A percentile compares a stretch with the other conserved stretches of the same genome.
Evolutionary conservation across 2,329 filamentous ascomycete genomes (phyloP).

Genomic region (Penicillium aurantiogriseum): DNA sequence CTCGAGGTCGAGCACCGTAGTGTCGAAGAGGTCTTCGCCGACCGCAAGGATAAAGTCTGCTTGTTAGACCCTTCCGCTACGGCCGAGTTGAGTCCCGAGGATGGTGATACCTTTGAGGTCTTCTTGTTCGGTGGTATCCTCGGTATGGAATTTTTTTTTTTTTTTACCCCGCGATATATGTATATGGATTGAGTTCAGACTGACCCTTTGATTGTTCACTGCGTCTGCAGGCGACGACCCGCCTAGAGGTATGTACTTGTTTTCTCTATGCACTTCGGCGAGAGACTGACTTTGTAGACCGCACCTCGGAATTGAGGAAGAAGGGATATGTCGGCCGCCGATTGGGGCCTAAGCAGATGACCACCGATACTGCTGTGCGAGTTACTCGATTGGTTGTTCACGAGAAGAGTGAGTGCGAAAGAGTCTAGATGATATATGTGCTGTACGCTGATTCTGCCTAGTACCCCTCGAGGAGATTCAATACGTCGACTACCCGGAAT

Average conservation of each 20-base stretch:
- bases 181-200: neutral
- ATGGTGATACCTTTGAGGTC: constrained; percentile 78
- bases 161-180: constrained; percentile 1
- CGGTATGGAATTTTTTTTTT: constrained; percentile 54
- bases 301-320: constrained; percentile 90
- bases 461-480: constrained; percentile 74
- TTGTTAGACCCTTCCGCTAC: constrained; percentile 82
- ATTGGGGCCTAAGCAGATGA: constrained; percentile 94
- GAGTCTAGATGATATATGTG: neutral
- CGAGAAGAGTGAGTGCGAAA: constrained; percentile 61
- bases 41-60: constrained; percentile 74
- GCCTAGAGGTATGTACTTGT: constrained; percentile 67
- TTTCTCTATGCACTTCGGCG: neutral
- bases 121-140: constrained; percentile 97
- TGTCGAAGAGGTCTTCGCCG: constrained; percentile 77
- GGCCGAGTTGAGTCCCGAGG: constrained; percentile 77
- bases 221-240: constrained; percentile 75
- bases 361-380: constrained; percentile 92
- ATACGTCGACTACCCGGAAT: constrained; percentile 84
- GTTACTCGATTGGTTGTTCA: constrained; percentile 89
- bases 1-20: constrained; percentile 72
- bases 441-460: constrained; percentile 36
- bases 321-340: constrained; percentile 88
- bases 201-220: constrained; percentile 8
- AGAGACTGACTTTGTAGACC: constrained; percentile 57